phyloP scores from a whole-genome alignment of 306 rosid species.

The Quercus suber region DNA sequence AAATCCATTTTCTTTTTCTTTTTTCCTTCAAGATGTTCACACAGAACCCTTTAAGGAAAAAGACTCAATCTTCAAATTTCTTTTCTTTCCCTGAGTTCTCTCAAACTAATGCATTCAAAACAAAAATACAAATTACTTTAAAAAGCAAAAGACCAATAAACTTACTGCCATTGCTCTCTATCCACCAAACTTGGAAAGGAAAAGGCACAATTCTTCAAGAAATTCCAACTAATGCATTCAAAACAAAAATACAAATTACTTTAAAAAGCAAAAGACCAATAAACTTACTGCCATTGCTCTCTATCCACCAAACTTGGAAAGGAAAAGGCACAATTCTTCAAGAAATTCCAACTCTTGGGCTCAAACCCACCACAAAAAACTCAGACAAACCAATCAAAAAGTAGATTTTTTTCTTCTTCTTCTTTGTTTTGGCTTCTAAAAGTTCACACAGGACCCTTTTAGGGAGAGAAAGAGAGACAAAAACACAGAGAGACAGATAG shows the following conservation, averaged over 20 bases:
- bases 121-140: not conserved
- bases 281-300: constrained; percentile 70
- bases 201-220: constrained; percentile 14
- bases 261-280: not conserved
- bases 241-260: constrained; percentile 1
- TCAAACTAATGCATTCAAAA: constrained; percentile 10
- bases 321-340: constrained; percentile 12
- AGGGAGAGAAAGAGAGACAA: constrained; percentile 21
- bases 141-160: not conserved
- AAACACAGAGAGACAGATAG: constrained; percentile 29
- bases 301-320: constrained; percentile 33
- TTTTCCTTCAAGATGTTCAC: no score
- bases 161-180: constrained; percentile 71
- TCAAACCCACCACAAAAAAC: constrained; percentile 24
- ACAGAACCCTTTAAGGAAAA: not conserved
- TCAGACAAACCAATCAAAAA: constrained; percentile 8
- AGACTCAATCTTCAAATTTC: constrained; percentile 8
- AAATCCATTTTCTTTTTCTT: no score
- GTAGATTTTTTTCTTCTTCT: no score
- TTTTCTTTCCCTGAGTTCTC: constrained; percentile 9
- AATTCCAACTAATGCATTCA: constrained; percentile 9
- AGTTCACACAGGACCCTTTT: not conserved
- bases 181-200: constrained; percentile 32
- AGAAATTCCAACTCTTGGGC: constrained; percentile 19
- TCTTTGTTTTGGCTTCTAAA: no score